Conservation (phyloP, 371 early-diverging fungal genomes). For the Rhizomucor pusillus region DNA sequence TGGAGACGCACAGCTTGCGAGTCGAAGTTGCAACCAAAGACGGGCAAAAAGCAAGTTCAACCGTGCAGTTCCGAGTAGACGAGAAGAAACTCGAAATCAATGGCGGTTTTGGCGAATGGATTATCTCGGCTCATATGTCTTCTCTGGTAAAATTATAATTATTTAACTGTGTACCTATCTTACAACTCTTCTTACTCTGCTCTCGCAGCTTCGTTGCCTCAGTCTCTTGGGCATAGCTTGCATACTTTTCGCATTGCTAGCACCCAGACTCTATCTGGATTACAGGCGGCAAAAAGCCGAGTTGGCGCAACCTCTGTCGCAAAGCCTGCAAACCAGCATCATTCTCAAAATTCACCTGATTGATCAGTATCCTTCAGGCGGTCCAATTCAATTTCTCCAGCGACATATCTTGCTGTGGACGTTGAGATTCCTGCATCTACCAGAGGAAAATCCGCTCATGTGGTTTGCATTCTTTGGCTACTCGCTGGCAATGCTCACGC, state of each 20-base stretch:
- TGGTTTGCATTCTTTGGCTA: slow-evolving; percentile 43
- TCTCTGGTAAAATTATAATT: slow-evolving; percentile 32
- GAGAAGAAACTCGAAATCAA: slow-evolving; percentile 54
- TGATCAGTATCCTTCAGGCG: slow-evolving; percentile 9
- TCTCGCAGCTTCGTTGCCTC: slow-evolving; percentile 17
- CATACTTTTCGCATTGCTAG: slow-evolving; percentile 16
- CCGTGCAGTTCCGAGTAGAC: slow-evolving; percentile 61
- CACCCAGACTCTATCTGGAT: slow-evolving; percentile 28
- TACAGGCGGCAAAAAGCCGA: neutral
- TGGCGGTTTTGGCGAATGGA: slow-evolving; percentile 70
- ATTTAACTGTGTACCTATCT: neutral
- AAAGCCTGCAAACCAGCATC: slow-evolving; percentile 8
- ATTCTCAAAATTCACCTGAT: slow-evolving; percentile 30
- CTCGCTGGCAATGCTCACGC: slow-evolving; percentile 39
- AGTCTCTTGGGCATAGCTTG: slow-evolving; percentile 15
- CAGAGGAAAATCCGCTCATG: slow-evolving; percentile 24
- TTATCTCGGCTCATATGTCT: slow-evolving; percentile 62
- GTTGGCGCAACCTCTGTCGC: slow-evolving; percentile 3
- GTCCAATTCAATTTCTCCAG: slow-evolving; percentile 20
- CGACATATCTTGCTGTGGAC: slow-evolving; percentile 32
- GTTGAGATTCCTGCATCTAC: slow-evolving; percentile 27
- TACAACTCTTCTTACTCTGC: neutral
- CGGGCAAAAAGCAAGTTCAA: slow-evolving; percentile 38
- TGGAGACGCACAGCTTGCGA: slow-evolving; percentile 54
- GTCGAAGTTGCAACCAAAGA: slow-evolving; percentile 53